Evolutionary conservation across 768 basidiomycete genomes (phyloP), one percentile per base, ranked within the genome.

Genomic region (Coprinopsis marcescibilis): DNA sequence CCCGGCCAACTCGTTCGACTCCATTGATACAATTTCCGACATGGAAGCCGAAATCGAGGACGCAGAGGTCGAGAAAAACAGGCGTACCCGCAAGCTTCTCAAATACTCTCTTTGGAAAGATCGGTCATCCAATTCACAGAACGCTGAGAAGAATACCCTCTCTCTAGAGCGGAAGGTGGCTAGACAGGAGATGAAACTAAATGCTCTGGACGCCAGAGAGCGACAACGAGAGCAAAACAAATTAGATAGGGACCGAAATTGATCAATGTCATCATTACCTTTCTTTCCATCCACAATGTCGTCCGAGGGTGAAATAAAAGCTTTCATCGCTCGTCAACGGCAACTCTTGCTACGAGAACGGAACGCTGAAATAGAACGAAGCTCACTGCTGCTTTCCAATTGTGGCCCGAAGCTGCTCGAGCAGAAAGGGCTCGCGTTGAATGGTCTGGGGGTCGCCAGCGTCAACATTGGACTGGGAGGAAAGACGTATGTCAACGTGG

Each of bases 381-480:
- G 77, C 12, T 80, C 85, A 6, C 69, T 96, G 37, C 67, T 95
- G 26, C 71, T 93, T 15, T 83, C 87, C 7, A 89, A 89, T 47
- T 92, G 89, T 57, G 78, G 84, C 1, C 83, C 85, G 1, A 88
- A 82, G 53, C 69, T 93, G 7, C 73, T 98, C n/a, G 91, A 95
- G 61, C 83, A 87, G 53, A 84, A 85, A 48, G 94, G 94, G 2
- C 70, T 98, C 8, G 83, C 89, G 0, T 62, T 96, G 1, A 77
- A 76, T 23, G 83, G 83, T 36, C 70, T 97, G 3, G 81, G 87
- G 1, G 67, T 90, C 1, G 72, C 77, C 1, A 72, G 75, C 20
- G 72, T 92, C n/a, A 81, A 77, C 42, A 75, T 96, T 14, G 95
- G 94, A 2, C 74, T 97, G 3, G 94, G 92, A 21, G 94, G 93